A percentile compares a stretch with the other conserved stretches of the same genome.
These are phyloP conservation scores for Fomitopsis schrenkii DNA, from an alignment of 1,284 basidiomycete genomes.

Conservation along the genomic window DNA sequence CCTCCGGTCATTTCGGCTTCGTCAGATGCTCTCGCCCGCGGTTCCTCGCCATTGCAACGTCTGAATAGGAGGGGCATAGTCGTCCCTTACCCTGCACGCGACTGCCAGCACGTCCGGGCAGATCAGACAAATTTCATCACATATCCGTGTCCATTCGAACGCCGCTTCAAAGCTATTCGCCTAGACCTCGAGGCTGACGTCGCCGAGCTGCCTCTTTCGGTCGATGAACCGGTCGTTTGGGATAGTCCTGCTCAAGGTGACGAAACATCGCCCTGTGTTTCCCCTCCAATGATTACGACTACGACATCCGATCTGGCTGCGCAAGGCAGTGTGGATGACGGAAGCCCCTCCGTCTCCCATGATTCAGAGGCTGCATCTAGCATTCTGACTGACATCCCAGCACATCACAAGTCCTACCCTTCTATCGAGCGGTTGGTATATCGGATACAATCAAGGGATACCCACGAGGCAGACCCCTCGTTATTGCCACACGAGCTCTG, in stretches of 20 bases:
- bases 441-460: conserved; percentile 5
- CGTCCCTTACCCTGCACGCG: conserved; percentile 46
- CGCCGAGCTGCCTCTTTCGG: background rate
- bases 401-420: conserved; percentile 34
- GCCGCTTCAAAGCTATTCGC: background rate
- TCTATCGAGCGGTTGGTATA: conserved; percentile 47
- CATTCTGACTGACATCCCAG: conserved; percentile 19
- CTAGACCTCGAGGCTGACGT: background rate
- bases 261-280: background rate
- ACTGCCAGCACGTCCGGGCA: conserved; percentile 63
- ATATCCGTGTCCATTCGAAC: background rate
- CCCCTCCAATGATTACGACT: background rate
- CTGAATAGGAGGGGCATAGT: background rate
- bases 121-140: conserved; percentile 33
- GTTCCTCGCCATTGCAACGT: background rate
- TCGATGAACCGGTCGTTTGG: background rate
- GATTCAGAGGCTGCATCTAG: background rate
- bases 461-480: background rate
- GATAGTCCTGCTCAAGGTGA: background rate
- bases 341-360: background rate
- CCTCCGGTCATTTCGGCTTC: conserved; percentile 1
- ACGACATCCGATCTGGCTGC: background rate
- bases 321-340: background rate
- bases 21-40: background rate
- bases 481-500: conserved; percentile 48